phyloP scores from a whole-genome alignment of 2,329 filamentous ascomycete genomes.

The Ceratocystiopsis minuta region DNA sequence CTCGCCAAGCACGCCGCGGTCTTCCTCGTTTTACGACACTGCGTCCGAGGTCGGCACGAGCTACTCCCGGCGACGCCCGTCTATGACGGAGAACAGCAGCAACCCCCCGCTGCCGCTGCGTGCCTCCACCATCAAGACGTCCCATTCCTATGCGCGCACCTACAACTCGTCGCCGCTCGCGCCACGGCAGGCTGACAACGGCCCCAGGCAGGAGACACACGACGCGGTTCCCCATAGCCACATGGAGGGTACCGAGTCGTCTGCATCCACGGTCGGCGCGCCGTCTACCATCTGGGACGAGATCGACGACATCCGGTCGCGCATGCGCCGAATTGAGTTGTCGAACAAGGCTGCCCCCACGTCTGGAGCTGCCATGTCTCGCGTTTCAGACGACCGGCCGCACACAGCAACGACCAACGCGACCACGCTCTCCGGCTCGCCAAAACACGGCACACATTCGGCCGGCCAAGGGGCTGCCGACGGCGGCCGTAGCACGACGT shows the following conservation, averaged over 20 bases:
- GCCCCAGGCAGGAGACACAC: slow-evolving; percentile 10
- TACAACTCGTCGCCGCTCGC: slow-evolving; percentile 45
- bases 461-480: slow-evolving; percentile 22
- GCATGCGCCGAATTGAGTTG: slow-evolving; percentile 76
- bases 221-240: slow-evolving; percentile 21
- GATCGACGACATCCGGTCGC: slow-evolving; percentile 82
- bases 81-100: slow-evolving; percentile 28
- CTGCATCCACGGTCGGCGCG: slow-evolving; percentile 67
- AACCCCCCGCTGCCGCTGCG: slow-evolving; percentile 20
- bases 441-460: slow-evolving; percentile 36
- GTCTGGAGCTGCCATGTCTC: slow-evolving; percentile 61
- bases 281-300: slow-evolving; percentile 97
- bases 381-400: slow-evolving; percentile 61
- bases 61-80: slow-evolving; percentile 22
- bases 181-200: slow-evolving; percentile 22
- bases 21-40: slow-evolving; percentile 28
- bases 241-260: slow-evolving; percentile 64
- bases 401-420: slow-evolving; percentile 79
- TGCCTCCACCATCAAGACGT: slow-evolving; percentile 24
- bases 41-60: slow-evolving; percentile 13
- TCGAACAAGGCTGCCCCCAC: slow-evolving; percentile 75
- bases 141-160: slow-evolving; percentile 23
- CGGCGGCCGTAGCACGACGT: slow-evolving; percentile 20
- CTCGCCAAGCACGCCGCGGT: slow-evolving; percentile 31
- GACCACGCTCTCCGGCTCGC: slow-evolving; percentile 80